A percentile compares a stretch with the other conserved stretches of the same genome.
Evolutionary conservation across 768 basidiomycete genomes (phyloP).

Genomic region (Lactarius indigo): DNA sequence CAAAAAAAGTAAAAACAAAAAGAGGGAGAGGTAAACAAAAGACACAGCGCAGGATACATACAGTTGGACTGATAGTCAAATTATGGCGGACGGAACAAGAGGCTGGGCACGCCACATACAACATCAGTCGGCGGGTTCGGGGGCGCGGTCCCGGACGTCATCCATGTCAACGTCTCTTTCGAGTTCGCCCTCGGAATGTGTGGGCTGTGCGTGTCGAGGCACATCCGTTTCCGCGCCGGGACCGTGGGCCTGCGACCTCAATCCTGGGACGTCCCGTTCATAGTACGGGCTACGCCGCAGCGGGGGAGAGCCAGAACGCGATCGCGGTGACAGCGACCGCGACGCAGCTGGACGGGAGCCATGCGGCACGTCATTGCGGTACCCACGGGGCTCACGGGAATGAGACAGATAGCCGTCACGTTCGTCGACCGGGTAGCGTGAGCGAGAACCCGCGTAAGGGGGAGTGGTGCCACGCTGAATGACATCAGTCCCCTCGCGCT

Average conservation of each 20-base stretch:
- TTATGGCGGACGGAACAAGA: slow-evolving; percentile 7
- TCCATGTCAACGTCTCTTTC: slow-evolving; percentile 24
- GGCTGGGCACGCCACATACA: slow-evolving; percentile 11
- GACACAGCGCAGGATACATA: slow-evolving; percentile 1
- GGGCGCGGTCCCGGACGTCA: slow-evolving; percentile 20
- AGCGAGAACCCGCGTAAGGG: slow-evolving; percentile 25
- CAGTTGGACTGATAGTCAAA: not conserved
- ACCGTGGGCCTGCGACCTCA: slow-evolving; percentile 11
- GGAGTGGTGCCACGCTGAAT: slow-evolving; percentile 12
- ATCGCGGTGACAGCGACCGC: slow-evolving; percentile 22
- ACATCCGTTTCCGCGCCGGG: slow-evolving; percentile 8
- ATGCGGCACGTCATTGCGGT: slow-evolving; percentile 18
- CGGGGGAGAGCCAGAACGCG: slow-evolving; percentile 22
- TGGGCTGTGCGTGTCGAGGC: slow-evolving; percentile 8
- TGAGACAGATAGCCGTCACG: slow-evolving; percentile 22
- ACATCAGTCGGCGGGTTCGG: slow-evolving; percentile 22
- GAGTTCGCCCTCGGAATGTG: slow-evolving; percentile 12
- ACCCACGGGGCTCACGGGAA: slow-evolving; percentile 19
- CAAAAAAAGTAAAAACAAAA: not conserved
- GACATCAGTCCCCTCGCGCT: slow-evolving; percentile 14
- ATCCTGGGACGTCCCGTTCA: slow-evolving; percentile 11
- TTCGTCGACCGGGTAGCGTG: slow-evolving; percentile 28
- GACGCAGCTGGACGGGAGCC: slow-evolving; percentile 18
- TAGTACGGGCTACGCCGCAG: slow-evolving; percentile 17
- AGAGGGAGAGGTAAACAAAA: not conserved